These are phyloP conservation scores for Cucurbita maxima DNA, from an alignment of 306 rosid species.

Conservation along the genomic window DNA sequence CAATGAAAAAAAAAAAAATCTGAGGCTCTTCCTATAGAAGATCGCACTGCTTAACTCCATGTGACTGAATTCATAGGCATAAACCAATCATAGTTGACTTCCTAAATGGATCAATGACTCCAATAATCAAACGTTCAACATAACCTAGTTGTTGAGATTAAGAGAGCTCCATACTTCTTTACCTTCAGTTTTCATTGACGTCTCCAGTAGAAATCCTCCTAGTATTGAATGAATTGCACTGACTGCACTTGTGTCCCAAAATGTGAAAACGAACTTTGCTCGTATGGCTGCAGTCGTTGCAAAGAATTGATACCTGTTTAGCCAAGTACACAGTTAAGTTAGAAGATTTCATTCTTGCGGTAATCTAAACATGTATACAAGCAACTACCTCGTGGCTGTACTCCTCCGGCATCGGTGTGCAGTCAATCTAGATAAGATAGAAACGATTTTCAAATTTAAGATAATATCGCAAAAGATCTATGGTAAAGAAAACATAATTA, in stretches of 20 bases:
- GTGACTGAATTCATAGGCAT: neutral
- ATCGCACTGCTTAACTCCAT: neutral
- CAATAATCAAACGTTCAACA: neutral
- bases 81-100: neutral
- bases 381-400: conserved; percentile 38
- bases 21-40: neutral
- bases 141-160: neutral
- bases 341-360: neutral
- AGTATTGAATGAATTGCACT: conserved; percentile 55
- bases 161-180: neutral
- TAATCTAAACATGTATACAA: neutral
- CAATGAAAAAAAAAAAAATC: neutral
- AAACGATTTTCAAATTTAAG: neutral
- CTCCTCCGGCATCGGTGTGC: conserved; percentile 25
- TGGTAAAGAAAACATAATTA: neutral
- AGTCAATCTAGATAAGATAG: conserved; percentile 25
- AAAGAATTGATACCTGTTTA: conserved; percentile 51
- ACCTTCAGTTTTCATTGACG: conserved; percentile 3
- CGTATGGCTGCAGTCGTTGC: conserved; percentile 51
- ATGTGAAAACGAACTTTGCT: conserved; percentile 36
- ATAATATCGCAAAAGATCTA: neutral
- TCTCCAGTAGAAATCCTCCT: conserved; percentile 33
- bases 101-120: neutral
- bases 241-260: conserved; percentile 45
- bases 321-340: neutral